Base-by-base conservation (phyloP, 2,329 filamentous ascomycete genomes). In the Diplodia intermedia region DNA sequence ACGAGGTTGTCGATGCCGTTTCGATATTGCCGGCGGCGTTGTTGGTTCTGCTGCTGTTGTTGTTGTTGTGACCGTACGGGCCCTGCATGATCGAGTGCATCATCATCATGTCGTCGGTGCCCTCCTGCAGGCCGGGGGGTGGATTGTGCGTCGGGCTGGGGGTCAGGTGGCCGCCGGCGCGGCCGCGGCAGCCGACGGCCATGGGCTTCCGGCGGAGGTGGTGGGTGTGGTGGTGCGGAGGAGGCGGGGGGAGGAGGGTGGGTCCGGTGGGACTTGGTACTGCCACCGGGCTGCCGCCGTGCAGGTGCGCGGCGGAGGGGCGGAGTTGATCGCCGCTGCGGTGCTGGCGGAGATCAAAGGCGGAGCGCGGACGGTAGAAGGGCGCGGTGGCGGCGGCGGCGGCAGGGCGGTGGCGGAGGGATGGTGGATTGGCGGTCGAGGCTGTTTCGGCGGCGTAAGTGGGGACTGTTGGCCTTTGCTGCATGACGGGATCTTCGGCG, bases 291-390 rank as follows among this genome's bases (percentile, higher is more conserved):
- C 14, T 31, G 55, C 38, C 23, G 36, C 55, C n/a, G 15, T 55
- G 53, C 3, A 31, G 29, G 31, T 29, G 7, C 60, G 55, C 23
- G 67, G 26, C 12, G 67, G 20, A 3, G 65, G 65, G 18, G 69
- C 60, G 60, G 60, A 63, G 60, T 8, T 23, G 26, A 50, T 1
- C 61, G 29, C 33, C 55, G 29, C 63, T 67, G 60, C 65, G 29
- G 4, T 69, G 63, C 8, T 65, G 65, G 40, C 74, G 73, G 15
- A 79, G 71, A 52, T 79, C 75, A 36, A 78, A 75, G 9, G 77
- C 75, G 43, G 77, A 78, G 49, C 66, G 66, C 5, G 66, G 49
- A 38, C 50, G 77, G 74, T 71, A 9, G 66, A 57, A 6, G 71
- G 67, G 43, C 29, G 60, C 38, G 0, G 14, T 8, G 40, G 40